These are phyloP conservation scores for Trichoderma koningii DNA, from an alignment of 2,329 filamentous ascomycete genomes.

Conservation along the genomic window DNA sequence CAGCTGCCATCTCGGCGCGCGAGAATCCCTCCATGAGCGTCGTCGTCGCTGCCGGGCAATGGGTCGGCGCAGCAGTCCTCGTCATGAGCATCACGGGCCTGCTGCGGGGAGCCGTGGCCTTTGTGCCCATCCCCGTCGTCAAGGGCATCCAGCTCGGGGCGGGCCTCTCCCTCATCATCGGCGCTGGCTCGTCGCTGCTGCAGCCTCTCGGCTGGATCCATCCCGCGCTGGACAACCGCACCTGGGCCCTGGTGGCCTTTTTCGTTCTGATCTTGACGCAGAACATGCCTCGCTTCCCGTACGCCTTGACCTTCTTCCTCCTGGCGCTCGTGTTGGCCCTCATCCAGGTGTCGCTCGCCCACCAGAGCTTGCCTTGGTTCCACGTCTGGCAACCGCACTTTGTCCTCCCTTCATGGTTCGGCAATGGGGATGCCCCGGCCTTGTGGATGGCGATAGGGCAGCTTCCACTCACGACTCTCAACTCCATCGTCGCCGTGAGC, in stretches of 20 bases:
- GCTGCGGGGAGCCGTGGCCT: slow-evolving; percentile 70
- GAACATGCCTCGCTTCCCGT: slow-evolving; percentile 68
- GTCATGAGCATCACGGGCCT: slow-evolving; percentile 78
- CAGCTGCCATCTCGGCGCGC: slow-evolving; percentile 75
- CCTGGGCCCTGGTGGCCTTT: slow-evolving; percentile 77
- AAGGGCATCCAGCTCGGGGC: slow-evolving; percentile 95
- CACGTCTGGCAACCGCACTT: slow-evolving; percentile 62
- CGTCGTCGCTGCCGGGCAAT: slow-evolving; percentile 71
- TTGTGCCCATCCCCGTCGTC: slow-evolving; percentile 82
- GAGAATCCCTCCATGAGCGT: slow-evolving; percentile 55
- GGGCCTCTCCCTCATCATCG: slow-evolving; percentile 78
- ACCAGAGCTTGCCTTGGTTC: slow-evolving; percentile 52
- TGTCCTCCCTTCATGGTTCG: slow-evolving; percentile 41
- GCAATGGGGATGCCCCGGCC: slow-evolving; percentile 38
- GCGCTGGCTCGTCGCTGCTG: slow-evolving; percentile 70
- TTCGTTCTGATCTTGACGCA: slow-evolving; percentile 69
- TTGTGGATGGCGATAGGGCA: slow-evolving; percentile 74
- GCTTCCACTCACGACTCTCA: slow-evolving; percentile 86
- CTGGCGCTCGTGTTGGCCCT: slow-evolving; percentile 68
- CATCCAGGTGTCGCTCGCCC: slow-evolving; percentile 40
- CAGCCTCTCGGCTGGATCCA: slow-evolving; percentile 67
- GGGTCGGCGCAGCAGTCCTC: slow-evolving; percentile 72
- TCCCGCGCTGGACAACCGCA: slow-evolving; percentile 73
- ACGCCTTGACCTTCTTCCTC: slow-evolving; percentile 72
- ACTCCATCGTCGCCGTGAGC: slow-evolving; percentile 86